These are phyloP conservation scores for Rhizopus delemar DNA, from an alignment of 371 early-diverging fungal genomes.

Conservation along the genomic window DNA sequence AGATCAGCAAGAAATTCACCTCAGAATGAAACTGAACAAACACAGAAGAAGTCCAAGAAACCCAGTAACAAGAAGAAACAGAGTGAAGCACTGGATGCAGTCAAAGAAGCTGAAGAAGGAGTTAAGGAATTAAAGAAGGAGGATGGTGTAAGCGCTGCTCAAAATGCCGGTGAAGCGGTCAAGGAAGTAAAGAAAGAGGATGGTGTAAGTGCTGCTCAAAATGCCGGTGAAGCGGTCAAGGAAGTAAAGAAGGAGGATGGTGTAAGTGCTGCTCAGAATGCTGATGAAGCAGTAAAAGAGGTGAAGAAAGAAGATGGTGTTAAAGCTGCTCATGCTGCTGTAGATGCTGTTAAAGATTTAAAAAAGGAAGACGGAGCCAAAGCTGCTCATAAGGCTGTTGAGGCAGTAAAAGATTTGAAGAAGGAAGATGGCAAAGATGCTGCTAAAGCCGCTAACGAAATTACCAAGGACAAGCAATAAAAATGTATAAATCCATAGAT, in stretches of 20 bases:
- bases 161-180: conserved; percentile 8
- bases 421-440: not conserved
- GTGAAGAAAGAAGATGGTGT: conserved; percentile 3
- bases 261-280: conserved; percentile 1
- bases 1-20: not conserved
- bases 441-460: not conserved
- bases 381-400: not conserved
- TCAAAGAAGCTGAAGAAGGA: conserved; percentile 15
- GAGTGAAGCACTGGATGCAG: conserved; percentile 2
- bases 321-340: conserved; percentile 13
- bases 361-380: conserved; percentile 15
- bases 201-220: conserved; percentile 13
- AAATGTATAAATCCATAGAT: conserved; percentile 6
- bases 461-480: not conserved
- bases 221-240: conserved; percentile 16
- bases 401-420: not conserved
- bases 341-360: conserved; percentile 3
- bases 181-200: conserved; percentile 21
- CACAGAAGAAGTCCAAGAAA: conserved; percentile 6
- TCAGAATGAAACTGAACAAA: not conserved
- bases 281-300: not conserved
- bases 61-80: not conserved
- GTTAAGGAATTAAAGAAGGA: conserved; percentile 20
- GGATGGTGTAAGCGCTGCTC: conserved; percentile 13
- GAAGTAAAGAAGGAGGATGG: conserved; percentile 23